These are phyloP conservation scores for Cercophora samala DNA, from an alignment of 495 filamentous ascomycete species.

Conservation along the genomic window DNA sequence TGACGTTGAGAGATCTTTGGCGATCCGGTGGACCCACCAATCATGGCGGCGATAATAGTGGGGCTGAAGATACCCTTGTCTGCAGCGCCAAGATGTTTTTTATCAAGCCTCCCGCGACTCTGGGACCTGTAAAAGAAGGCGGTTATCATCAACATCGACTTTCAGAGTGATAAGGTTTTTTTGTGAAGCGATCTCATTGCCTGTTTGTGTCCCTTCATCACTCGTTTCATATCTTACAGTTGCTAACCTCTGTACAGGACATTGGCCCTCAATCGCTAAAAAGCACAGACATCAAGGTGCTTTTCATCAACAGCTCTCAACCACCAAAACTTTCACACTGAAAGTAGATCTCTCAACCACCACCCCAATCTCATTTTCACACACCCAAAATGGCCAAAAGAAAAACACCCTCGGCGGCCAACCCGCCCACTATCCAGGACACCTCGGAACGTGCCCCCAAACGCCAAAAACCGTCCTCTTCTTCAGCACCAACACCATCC, in stretches of 20 bases:
- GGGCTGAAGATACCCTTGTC: constrained; percentile 1
- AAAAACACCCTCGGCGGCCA: constrained; percentile 6
- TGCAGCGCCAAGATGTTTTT: not conserved
- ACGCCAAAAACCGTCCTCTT: constrained; percentile 15
- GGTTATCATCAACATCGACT: too few relatives aligned
- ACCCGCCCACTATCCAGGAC: not conserved
- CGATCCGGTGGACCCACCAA: constrained; percentile 13
- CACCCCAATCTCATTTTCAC: not conserved
- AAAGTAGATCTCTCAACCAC: not conserved
- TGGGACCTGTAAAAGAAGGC: not conserved
- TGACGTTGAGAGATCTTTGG: constrained; percentile 22
- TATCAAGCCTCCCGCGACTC: not conserved
- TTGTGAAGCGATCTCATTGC: not conserved
- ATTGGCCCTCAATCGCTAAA: too few relatives aligned
- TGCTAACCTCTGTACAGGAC: too few relatives aligned
- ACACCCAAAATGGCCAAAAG: constrained; percentile 26
- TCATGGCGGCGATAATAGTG: constrained; percentile 3
- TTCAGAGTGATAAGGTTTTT: not conserved
- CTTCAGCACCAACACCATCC: not conserved
- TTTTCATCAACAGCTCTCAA: not conserved
- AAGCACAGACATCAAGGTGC: too few relatives aligned
- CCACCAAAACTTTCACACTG: not conserved
- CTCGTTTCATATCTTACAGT: too few relatives aligned
- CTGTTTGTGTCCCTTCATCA: too few relatives aligned
- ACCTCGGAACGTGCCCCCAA: constrained; percentile 14